phyloP scores from a whole-genome alignment of 1,284 basidiomycete species.

The Xerocomus nothofagi region DNA sequence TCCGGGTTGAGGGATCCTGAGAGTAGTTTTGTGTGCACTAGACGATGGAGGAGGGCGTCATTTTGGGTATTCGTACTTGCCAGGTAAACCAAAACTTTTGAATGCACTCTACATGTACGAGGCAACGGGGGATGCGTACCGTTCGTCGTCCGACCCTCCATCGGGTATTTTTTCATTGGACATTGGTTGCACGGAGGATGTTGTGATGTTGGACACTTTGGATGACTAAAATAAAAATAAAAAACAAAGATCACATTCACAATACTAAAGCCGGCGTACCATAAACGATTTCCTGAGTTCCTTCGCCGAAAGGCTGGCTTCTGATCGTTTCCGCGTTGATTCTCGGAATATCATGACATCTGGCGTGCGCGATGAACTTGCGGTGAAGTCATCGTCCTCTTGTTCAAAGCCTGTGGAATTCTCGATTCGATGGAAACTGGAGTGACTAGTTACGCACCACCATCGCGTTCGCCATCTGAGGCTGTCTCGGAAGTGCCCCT shows the following conservation, averaged over 20 bases:
- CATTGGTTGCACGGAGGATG: slow-evolving; percentile 31
- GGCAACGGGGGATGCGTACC: slow-evolving; percentile 10
- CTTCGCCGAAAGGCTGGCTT: slow-evolving; percentile 36
- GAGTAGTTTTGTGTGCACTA: slow-evolving; percentile 74
- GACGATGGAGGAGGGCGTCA: slow-evolving; percentile 69
- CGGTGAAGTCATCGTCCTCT: slow-evolving; percentile 44
- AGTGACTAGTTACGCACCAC: slow-evolving; percentile 10
- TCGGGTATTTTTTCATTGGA: slow-evolving; percentile 43
- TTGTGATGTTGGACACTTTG: slow-evolving; percentile 61
- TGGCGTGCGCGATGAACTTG: slow-evolving; percentile 32
- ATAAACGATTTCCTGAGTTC: slow-evolving; percentile 66
- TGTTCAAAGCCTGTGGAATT: slow-evolving; percentile 37
- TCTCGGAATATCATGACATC: slow-evolving; percentile 63
- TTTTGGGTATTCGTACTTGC: slow-evolving; percentile 70
- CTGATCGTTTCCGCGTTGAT: slow-evolving; percentile 22
- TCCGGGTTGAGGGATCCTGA: slow-evolving; percentile 68
- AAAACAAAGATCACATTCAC: not conserved
- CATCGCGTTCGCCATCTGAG: slow-evolving; percentile 24
- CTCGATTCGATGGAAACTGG: not conserved
- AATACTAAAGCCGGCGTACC: slow-evolving; percentile 41
- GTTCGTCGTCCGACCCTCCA: slow-evolving; percentile 46
- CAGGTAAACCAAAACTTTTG: slow-evolving; percentile 4
- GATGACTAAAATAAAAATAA: slow-evolving; percentile 72
- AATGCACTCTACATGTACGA: not conserved
- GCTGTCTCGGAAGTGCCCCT: slow-evolving; percentile 1